Evolutionary conservation across 2,329 filamentous ascomycete species (phyloP).

Genomic region (Nemania sp.): DNA sequence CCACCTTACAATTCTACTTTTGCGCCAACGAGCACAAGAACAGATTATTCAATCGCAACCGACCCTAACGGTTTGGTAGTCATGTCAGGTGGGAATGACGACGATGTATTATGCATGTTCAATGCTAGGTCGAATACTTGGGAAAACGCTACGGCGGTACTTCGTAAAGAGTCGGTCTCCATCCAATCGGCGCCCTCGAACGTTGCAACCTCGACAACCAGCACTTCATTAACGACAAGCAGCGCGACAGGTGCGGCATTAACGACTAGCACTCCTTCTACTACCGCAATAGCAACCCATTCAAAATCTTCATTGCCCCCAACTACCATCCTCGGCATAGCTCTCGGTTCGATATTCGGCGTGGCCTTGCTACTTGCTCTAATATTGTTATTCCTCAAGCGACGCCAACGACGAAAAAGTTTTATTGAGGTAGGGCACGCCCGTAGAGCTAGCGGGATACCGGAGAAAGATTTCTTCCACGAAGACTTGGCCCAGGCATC

Average conservation of each 20-base stretch:
- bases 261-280: conserved; percentile 39
- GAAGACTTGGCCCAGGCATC: conserved; percentile 58
- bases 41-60: conserved; percentile 78
- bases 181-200: conserved; percentile 51
- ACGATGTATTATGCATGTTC: conserved; percentile 81
- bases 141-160: conserved; percentile 76
- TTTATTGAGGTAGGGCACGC: conserved; percentile 61
- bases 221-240: conserved; percentile 36
- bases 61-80: conserved; percentile 75
- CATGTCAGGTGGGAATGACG: conserved; percentile 78
- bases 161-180: conserved; percentile 61
- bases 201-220: conserved; percentile 51
- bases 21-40: conserved; percentile 73
- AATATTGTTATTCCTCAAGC: conserved; percentile 76
- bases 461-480: conserved; percentile 65
- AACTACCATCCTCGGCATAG: conserved; percentile 80
- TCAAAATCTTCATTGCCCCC: conserved; percentile 49
- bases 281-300: conserved; percentile 39
- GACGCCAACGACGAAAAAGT: conserved; percentile 67
- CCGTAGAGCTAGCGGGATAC: conserved; percentile 57
- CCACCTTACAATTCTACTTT: conserved; percentile 81
- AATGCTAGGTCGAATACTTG: conserved; percentile 80
- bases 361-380: conserved; percentile 77
- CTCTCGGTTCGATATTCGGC: conserved; percentile 83
- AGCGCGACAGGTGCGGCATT: conserved; percentile 33